Evolutionary conservation across 805 yeast genomes (phyloP), one percentile per base, ranked within the genome.

Genomic region (Ogataea trehalophila): DNA sequence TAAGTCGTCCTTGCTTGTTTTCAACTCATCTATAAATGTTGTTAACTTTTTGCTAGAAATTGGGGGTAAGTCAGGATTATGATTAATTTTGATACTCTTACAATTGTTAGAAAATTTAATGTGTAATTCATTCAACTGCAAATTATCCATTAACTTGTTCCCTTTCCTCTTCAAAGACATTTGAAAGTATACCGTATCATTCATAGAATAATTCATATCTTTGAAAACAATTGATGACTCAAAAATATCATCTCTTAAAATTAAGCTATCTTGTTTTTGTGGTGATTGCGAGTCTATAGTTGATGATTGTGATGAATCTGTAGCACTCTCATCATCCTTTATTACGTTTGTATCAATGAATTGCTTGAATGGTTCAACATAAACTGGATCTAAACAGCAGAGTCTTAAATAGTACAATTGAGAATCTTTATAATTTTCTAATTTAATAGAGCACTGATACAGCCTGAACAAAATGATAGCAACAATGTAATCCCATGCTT

Each of bases 401-500:
- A 74, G 45, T 42, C 72, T 70, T 14, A 72, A 43, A 11, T 63
- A 56, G 42, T 65, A 67, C 20, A 61, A 37, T 18, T 66, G 56
- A 0, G 73, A 63, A 20, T 68, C 73, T 53, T 53, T 63, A 44
- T 48, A 47, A 42, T 65, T 66, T 6, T 56, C 53, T 41, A 72
- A 49, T 34, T 63, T 52, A 6, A 62, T 41, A 37, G 68, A 73
- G 46, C 80, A 75, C 26, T 60, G 54, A 16, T 73, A 58, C 13
- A 80, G 55, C 42, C 70, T 70, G 35, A 59, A 53, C 6, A 74
- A 54, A 4, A 76, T 58, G 4, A 59, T 35, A 0, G 61, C 57
- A 6, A 68, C 57, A 2, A 78, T 52, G 6, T 47, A 35, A 8
- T 48, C 49, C 82, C 83, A 79, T 5, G 58, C 52, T 37, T 72